Conservation (phyloP, 2,329 filamentous ascomycete genomes). For the Ceratocystiopsis sp. region DNA sequence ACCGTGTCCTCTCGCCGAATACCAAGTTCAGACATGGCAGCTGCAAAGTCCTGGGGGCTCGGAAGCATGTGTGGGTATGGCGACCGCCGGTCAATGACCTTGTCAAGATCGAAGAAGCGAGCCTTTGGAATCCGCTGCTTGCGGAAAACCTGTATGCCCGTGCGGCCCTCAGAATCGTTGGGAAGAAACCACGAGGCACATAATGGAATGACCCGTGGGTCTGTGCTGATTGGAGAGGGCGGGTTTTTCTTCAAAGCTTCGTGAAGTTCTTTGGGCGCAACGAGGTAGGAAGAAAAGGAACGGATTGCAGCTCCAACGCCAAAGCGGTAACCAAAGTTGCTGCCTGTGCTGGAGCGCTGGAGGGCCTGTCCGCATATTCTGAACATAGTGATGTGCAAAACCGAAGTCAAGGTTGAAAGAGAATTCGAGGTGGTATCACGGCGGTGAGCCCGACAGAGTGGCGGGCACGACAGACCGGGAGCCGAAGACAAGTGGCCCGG, state of each 20-base stretch:
- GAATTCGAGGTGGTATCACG: too few relatives aligned
- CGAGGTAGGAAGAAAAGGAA: conserved; percentile 62
- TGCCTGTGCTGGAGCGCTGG: too few relatives aligned
- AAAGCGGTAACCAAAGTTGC: too few relatives aligned
- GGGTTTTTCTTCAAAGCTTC: conserved; percentile 71
- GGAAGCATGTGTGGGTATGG: conserved; percentile 97
- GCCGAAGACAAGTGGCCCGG: conserved; percentile 6
- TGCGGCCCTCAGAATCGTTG: conserved; percentile 56
- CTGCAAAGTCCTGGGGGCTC: conserved; percentile 59
- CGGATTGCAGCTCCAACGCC: too few relatives aligned
- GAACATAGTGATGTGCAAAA: too few relatives aligned
- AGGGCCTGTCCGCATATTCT: too few relatives aligned
- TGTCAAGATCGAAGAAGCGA: conserved; percentile 93
- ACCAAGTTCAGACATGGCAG: conserved; percentile 76
- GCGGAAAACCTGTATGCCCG: conserved; percentile 64
- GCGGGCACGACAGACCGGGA: too few relatives aligned
- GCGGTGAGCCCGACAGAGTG: too few relatives aligned
- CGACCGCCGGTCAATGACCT: conserved; percentile 69
- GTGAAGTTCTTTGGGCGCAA: conserved; percentile 68
- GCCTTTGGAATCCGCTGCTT: conserved; percentile 73
- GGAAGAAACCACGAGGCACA: conserved; percentile 95
- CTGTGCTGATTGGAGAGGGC: conserved; percentile 59
- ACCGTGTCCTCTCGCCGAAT: conserved; percentile 77
- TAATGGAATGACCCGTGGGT: conserved; percentile 70
- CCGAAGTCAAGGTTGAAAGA: too few relatives aligned